Base-by-base conservation (phyloP, 179 eudicot genomes). In the Patellifolia procumbens region DNA sequence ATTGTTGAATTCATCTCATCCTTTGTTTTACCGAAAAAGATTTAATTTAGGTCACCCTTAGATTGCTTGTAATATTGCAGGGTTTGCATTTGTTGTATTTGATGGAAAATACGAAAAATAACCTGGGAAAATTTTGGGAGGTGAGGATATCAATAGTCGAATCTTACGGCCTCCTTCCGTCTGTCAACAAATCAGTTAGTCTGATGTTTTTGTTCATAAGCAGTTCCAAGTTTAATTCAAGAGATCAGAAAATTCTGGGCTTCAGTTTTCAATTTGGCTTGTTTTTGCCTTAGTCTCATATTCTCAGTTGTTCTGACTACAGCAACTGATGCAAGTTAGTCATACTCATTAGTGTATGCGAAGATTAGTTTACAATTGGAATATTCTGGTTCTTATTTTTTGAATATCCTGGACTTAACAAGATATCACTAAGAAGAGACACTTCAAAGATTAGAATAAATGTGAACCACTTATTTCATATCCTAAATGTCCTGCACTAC, bases 51-150 rank as follows among this genome's bases (percentile, higher is more conserved):
- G 74, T 56, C 48, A n/a, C 20, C 37, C 37, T 32, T 81, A 81
- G 84, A 81, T 81, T 81, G 82, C 76, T 72, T 83, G 84, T 82
- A 82, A 73, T 79, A 76, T 82, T 76, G 79, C 82, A 72, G 80
- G 79, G 79, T 72, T 84, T 84, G 84, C 73, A 79, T 82, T 85
- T 80, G 85, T 74, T 81, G 85, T 76, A 81, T 80, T 72, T 76
- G 88, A 67, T 85, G 77, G 77, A 73, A 78, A 32, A 49, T 69
- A 78, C 76, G 5, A 72, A 51, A 71, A 74, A 78, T 71, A 79
- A 84, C 51, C 77, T 60, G 74, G 74, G 52, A 56, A 55, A 64
- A 32, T 62, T 78, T 78, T 74, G 66, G 81, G 75, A 61, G 77
- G 77, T 66, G 56, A 68, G 61, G 67, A 52, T n/a, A 65, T 64